Evolutionary conservation across 2,329 filamentous ascomycete species (phyloP).

Genomic region (Monascus ruber): DNA sequence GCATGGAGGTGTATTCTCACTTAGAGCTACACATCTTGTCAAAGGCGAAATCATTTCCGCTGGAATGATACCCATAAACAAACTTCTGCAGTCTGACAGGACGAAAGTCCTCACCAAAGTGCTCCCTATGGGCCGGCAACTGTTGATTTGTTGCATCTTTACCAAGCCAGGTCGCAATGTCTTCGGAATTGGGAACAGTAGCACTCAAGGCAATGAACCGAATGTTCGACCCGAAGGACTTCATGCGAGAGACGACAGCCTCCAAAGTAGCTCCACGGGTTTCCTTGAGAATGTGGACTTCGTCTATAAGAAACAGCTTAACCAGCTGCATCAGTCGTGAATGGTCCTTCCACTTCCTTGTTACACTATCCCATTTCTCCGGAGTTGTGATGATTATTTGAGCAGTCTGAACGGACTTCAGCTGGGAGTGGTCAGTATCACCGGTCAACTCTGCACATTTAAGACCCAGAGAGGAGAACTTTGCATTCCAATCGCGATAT

Average conservation of each 20-base stretch:
- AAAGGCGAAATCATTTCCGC: slow-evolving; percentile 63
- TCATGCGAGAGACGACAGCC: slow-evolving; percentile 78
- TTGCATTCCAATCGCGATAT: slow-evolving; percentile 63
- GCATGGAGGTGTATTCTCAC: slow-evolving; percentile 19
- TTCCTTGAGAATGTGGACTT: slow-evolving; percentile 79
- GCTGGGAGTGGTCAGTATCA: slow-evolving; percentile 58
- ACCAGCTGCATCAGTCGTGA: slow-evolving; percentile 61
- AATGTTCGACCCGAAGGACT: slow-evolving; percentile 61
- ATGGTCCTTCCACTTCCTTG: slow-evolving; percentile 76
- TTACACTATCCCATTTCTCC: slow-evolving; percentile 87
- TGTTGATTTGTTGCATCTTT: slow-evolving; percentile 48
- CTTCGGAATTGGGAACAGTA: slow-evolving; percentile 70
- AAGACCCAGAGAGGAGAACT: slow-evolving; percentile 57
- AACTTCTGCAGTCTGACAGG: slow-evolving; percentile 66
- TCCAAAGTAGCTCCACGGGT: slow-evolving; percentile 68
- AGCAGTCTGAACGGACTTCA: slow-evolving; percentile 58
- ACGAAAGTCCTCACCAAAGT: slow-evolving; percentile 68
- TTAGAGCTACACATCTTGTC: slow-evolving; percentile 57
- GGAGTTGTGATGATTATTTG: slow-evolving; percentile 79
- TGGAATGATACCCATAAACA: slow-evolving; percentile 59
- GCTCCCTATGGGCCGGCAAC: slow-evolving; percentile 54
- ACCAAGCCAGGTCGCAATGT: slow-evolving; percentile 72
- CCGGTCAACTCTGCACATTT: slow-evolving; percentile 69
- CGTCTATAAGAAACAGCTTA: slow-evolving; percentile 72
- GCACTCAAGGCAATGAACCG: slow-evolving; percentile 74